Conservation (phyloP, 768 basidiomycete species). For the Mycena kentingensis region DNA sequence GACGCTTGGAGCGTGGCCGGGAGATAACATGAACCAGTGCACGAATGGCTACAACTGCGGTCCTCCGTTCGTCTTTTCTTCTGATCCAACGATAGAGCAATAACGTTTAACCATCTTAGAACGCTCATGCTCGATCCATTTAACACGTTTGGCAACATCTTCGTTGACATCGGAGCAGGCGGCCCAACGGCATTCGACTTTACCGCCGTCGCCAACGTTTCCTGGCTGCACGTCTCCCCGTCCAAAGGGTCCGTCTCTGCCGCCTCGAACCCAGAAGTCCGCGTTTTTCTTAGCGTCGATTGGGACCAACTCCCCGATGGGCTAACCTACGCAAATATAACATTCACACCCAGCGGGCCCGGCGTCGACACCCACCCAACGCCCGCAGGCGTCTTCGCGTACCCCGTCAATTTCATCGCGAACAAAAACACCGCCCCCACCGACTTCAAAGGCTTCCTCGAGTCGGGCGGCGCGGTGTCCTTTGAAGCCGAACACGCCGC, state of each 20-base stretch:
- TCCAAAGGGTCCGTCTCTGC: conserved; percentile 52
- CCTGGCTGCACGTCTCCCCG: conserved; percentile 55
- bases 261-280: conserved; percentile 46
- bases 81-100: conserved; percentile 13
- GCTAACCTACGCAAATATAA: conserved; percentile 40
- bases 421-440: conserved; percentile 41
- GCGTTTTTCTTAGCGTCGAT: conserved; percentile 59
- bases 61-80: conserved; percentile 28
- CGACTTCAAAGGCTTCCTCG: conserved; percentile 62
- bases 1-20: conserved; percentile 65
- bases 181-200: conserved; percentile 61
- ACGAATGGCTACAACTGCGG: conserved; percentile 41
- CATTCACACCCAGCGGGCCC: conserved; percentile 33
- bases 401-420: conserved; percentile 37
- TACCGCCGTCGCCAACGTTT: conserved; percentile 47
- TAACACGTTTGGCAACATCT: conserved; percentile 52
- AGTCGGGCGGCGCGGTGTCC: conserved; percentile 61
- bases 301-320: conserved; percentile 53
- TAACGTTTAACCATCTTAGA: conserved; percentile 52
- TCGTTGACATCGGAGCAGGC: conserved; percentile 63
- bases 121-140: conserved; percentile 58
- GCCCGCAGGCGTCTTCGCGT: conserved; percentile 35
- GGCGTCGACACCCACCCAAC: conserved; percentile 33
- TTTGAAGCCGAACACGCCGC: conserved; percentile 67
- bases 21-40: conserved; percentile 66